phyloP scores from a whole-genome alignment of 371 early-diverging fungal species.

The Lichtheimia hyalospora region DNA sequence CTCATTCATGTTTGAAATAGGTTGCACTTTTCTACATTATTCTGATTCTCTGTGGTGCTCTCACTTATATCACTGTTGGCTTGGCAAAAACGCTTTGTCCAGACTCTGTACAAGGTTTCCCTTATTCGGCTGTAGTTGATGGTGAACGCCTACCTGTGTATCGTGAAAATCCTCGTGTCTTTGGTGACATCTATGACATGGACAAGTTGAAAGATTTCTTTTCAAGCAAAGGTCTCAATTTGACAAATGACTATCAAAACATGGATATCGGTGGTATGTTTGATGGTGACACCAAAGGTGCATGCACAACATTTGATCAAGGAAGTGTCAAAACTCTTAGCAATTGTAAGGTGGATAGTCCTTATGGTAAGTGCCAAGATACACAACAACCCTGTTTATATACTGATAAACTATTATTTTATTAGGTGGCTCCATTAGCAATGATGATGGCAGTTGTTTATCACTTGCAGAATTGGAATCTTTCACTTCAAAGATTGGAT shows the following conservation, averaged over 20 bases:
- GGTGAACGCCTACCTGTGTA: conserved; percentile 36
- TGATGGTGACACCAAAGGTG: conserved; percentile 36
- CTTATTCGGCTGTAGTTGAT: conserved; percentile 26
- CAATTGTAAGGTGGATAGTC: conserved; percentile 36
- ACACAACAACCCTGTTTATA: conserved; percentile 4
- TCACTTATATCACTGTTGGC: conserved; percentile 75
- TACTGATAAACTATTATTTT: background rate
- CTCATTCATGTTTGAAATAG: background rate
- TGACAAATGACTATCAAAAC: conserved; percentile 51
- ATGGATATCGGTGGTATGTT: conserved; percentile 53
- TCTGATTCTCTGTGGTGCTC: conserved; percentile 55
- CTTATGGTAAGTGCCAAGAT: conserved; percentile 38
- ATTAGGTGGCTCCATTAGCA: conserved; percentile 27
- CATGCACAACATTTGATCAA: conserved; percentile 33
- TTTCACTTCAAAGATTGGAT: conserved; percentile 12
- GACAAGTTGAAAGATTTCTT: conserved; percentile 40
- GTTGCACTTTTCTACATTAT: conserved; percentile 66
- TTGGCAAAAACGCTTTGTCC: conserved; percentile 55
- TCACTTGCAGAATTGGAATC: conserved; percentile 30
- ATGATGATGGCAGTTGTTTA: conserved; percentile 31
- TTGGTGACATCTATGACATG: conserved; percentile 47
- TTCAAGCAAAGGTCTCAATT: conserved; percentile 30
- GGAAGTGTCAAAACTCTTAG: conserved; percentile 16
- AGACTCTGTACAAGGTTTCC: conserved; percentile 15
- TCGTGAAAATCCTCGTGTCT: conserved; percentile 46